Percentiles rank a stretch among this genome's conserved stretches.
These are phyloP conservation scores for Xylaria bambusicola DNA, from an alignment of 495 filamentous ascomycete genomes.

Conservation along the genomic window DNA sequence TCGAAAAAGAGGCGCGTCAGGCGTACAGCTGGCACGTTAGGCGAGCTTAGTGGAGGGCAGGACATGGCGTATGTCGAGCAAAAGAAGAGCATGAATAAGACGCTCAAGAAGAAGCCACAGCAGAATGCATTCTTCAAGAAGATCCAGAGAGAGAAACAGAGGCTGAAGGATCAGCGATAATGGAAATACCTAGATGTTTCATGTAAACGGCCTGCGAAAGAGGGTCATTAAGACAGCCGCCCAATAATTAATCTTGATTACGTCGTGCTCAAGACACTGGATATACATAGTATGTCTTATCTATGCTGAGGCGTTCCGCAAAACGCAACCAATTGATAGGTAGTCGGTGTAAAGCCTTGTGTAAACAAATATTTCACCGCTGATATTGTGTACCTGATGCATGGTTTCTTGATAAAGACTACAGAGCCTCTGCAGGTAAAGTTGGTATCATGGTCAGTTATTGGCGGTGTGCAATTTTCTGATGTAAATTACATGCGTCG, in stretches of 20 bases:
- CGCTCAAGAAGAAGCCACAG: constrained; percentile 68
- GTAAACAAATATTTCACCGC: background rate
- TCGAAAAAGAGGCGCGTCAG: constrained; percentile 57
- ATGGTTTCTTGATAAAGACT: constrained; percentile 1
- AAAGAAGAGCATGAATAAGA: constrained; percentile 72
- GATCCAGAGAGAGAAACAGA: constrained; percentile 67
- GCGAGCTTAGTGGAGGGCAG: constrained; percentile 83
- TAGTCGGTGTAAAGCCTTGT: background rate
- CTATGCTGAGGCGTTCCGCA: background rate
- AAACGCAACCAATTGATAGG: background rate
- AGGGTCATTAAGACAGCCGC: too few species aligned
- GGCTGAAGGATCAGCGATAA: constrained; percentile 25
- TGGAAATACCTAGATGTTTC: background rate
- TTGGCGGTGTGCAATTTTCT: constrained; percentile 2
- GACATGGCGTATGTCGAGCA: constrained; percentile 97
- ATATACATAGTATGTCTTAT: too few species aligned
- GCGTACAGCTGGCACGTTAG: constrained; percentile 80
- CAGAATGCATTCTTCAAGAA: constrained; percentile 73
- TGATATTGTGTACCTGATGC: background rate
- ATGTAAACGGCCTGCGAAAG: background rate
- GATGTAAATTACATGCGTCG: background rate
- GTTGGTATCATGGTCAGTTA: background rate
- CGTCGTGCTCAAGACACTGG: too few species aligned
- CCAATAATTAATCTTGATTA: too few species aligned
- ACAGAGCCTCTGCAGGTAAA: background rate